A percentile compares a stretch with the other conserved stretches of the same genome.
phyloP scores from a whole-genome alignment of 1,284 basidiomycete species.

The Malassezia slooffiae region DNA sequence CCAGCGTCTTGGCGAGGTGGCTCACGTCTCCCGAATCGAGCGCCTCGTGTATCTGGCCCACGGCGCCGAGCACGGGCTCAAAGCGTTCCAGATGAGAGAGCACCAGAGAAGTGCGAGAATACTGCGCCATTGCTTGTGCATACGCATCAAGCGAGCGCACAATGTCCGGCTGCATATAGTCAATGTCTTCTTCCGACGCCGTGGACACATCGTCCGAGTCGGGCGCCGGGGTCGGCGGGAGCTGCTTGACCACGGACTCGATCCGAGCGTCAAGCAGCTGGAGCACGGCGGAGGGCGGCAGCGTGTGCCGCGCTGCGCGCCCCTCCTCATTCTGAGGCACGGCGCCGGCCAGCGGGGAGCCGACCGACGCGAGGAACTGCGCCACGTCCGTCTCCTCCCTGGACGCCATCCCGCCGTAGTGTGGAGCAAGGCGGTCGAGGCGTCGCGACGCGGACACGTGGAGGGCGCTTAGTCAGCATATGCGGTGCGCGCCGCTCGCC shows the following conservation, averaged over 20 bases:
- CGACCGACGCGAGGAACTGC: constrained; percentile 11
- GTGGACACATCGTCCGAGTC: not conserved
- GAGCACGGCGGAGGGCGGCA: constrained; percentile 6
- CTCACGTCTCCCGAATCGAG: too few relatives aligned
- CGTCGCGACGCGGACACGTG: not conserved
- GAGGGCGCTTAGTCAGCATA: constrained; percentile 8
- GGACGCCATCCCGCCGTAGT: constrained; percentile 1
- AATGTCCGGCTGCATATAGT: constrained; percentile 2
- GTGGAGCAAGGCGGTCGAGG: not conserved
- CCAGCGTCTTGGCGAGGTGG: too few relatives aligned
- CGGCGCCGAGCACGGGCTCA: not conserved
- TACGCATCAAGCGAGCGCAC: constrained; percentile 1
- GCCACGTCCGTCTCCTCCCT: constrained; percentile 11
- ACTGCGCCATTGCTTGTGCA: constrained; percentile 1
- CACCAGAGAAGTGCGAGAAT: constrained; percentile 3
- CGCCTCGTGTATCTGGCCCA: not conserved
- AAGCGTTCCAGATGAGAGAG: not conserved
- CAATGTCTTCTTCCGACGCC: not conserved
- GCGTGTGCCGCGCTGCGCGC: not conserved
- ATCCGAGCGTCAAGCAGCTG: constrained; percentile 10
- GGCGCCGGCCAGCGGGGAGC: constrained; percentile 10
- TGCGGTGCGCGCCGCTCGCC: too few relatives aligned
- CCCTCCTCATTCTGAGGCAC: too few relatives aligned
- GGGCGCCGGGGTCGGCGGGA: not conserved
- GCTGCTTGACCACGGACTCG: constrained; percentile 2